Conservation (phyloP, 169 alveolate genomes). For the Cryptosporidium meleagridis region DNA sequence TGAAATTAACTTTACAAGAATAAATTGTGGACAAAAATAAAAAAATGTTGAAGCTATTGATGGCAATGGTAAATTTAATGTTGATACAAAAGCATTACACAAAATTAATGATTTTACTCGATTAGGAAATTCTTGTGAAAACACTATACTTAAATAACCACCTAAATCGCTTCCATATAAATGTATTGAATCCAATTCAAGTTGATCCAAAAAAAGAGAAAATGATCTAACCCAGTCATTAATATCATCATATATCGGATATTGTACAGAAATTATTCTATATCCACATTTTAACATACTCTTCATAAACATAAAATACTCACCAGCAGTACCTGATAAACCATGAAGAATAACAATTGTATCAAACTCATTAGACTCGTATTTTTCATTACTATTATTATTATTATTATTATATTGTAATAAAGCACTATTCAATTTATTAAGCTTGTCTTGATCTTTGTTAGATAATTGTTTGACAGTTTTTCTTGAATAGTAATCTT, state of each 20-base stretch:
- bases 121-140: slow-evolving; percentile 44
- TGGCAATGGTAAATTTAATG: slow-evolving; percentile 47
- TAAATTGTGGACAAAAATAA: slow-evolving; percentile 58
- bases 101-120: slow-evolving; percentile 64
- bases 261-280: slow-evolving; percentile 55
- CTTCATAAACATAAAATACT: slow-evolving; percentile 51
- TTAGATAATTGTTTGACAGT: slow-evolving; percentile 7
- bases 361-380: not conserved
- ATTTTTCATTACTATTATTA: not conserved
- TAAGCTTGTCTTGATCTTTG: not conserved
- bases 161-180: slow-evolving; percentile 68
- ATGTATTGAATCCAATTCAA: slow-evolving; percentile 25
- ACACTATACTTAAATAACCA: slow-evolving; percentile 34
- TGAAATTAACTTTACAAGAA: slow-evolving; percentile 42
- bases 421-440: not conserved
- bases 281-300: slow-evolving; percentile 27
- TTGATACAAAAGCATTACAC: slow-evolving; percentile 50
- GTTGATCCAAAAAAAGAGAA: slow-evolving; percentile 37
- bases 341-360: slow-evolving; percentile 44
- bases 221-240: slow-evolving; percentile 54
- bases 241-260: slow-evolving; percentile 22
- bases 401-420: not conserved
- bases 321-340: slow-evolving; percentile 70
- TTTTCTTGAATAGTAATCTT: not conserved
- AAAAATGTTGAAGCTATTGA: slow-evolving; percentile 60